phyloP scores from a whole-genome alignment of 192 early-diverging fungal genomes.

The Entophlyctis helioformis region DNA sequence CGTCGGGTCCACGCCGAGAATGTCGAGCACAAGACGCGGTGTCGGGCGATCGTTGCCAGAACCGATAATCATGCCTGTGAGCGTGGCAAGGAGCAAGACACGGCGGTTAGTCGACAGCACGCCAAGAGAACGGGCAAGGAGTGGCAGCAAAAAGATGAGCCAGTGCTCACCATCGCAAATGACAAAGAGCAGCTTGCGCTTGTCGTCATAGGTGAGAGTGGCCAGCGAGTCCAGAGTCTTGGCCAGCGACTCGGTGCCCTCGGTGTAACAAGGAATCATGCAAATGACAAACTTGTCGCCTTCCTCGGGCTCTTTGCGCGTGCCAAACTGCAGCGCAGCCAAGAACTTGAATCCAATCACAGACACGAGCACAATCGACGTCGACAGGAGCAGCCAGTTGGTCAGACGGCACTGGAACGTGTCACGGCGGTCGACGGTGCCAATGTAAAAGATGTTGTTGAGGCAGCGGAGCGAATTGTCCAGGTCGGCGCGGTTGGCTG shows the following conservation, averaged over 20 bases:
- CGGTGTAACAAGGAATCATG: conserved; percentile 84
- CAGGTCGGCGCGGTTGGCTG: conserved; percentile 3
- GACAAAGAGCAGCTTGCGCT: conserved; percentile 76
- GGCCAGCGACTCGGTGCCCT: conserved; percentile 71
- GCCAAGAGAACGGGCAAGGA: too few relatives aligned
- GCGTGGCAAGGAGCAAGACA: too few relatives aligned
- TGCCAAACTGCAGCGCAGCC: conserved; percentile 81
- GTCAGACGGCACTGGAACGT: conserved; percentile 68
- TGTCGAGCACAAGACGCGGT: conserved; percentile 74
- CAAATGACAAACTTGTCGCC: conserved; percentile 89
- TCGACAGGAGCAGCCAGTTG: conserved; percentile 75
- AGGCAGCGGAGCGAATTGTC: conserved; percentile 39
- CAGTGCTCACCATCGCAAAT: conserved; percentile 66
- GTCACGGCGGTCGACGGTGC: conserved; percentile 61
- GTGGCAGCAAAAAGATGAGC: too few relatives aligned
- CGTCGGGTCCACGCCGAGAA: conserved; percentile 65
- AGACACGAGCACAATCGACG: conserved; percentile 64
- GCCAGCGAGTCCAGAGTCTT: conserved; percentile 79
- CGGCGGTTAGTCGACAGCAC: too few relatives aligned
- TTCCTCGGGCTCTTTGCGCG: conserved; percentile 58
- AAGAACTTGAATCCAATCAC: conserved; percentile 94
- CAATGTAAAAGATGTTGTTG: conserved; percentile 72
- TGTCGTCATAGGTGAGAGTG: conserved; percentile 68
- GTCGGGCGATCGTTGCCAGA: conserved; percentile 94
- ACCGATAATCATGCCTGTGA: conserved; percentile 70